A percentile compares a stretch with the other conserved stretches of the same genome.
These are phyloP conservation scores for Chlorophyllum brunneum DNA, from an alignment of 768 basidiomycete species.

Conservation along the genomic window DNA sequence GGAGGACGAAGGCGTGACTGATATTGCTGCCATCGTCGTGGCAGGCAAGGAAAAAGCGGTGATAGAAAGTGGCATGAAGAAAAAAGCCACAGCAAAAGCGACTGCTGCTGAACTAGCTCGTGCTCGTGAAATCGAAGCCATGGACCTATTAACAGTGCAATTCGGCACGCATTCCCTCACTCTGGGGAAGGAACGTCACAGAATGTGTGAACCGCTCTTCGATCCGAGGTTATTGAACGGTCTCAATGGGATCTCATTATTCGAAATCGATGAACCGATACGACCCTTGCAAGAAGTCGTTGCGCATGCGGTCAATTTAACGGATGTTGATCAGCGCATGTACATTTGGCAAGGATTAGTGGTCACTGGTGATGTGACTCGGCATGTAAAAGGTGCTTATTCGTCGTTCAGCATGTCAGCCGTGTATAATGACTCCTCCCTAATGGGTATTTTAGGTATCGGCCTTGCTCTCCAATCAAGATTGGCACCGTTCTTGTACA, in stretches of 20 bases:
- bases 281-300: constrained; percentile 65
- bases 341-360: constrained; percentile 77
- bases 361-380: constrained; percentile 75
- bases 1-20: constrained; percentile 84
- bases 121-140: constrained; percentile 76
- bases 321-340: constrained; percentile 63
- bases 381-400: constrained; percentile 62
- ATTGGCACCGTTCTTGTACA: constrained; percentile 56
- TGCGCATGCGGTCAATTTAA: constrained; percentile 54
- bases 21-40: constrained; percentile 86
- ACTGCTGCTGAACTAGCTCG: constrained; percentile 79
- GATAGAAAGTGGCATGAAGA: constrained; percentile 82
- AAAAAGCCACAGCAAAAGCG: constrained; percentile 65
- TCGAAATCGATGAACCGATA: constrained; percentile 22
- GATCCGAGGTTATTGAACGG: constrained; percentile 57
- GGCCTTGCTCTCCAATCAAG: constrained; percentile 69
- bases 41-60: constrained; percentile 90
- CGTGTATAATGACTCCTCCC: neutral
- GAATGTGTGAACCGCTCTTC: constrained; percentile 89
- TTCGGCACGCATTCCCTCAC: constrained; percentile 71
- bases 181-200: constrained; percentile 83
- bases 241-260: constrained; percentile 22
- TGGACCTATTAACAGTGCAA: constrained; percentile 75
- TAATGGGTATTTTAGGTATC: constrained; percentile 40
- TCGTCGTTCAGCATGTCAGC: neutral